Conservation (phyloP, 306 rosid species). For the Senna tora region DNA sequence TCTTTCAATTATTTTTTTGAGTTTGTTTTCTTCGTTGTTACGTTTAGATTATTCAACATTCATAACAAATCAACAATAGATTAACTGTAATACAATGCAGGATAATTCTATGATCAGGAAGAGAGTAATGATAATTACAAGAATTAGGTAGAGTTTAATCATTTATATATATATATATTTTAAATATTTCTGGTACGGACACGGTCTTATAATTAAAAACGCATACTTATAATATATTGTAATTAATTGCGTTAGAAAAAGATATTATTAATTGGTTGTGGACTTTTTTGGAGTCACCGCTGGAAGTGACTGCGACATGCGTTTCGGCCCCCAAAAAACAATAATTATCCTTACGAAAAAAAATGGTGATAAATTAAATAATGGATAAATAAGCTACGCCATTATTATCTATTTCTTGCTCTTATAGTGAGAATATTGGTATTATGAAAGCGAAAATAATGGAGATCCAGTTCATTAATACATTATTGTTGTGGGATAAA, state of each 20-base stretch:
- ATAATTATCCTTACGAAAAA: too few relatives aligned
- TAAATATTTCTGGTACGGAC: too few relatives aligned
- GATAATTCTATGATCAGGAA: neutral
- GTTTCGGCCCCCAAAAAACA: neutral
- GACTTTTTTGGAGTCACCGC: neutral
- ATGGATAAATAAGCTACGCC: too few relatives aligned
- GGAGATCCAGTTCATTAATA: neutral
- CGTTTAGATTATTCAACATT: neutral
- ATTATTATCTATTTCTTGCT: too few relatives aligned
- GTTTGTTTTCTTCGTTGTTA: neutral
- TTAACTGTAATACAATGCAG: neutral
- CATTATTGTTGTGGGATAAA: too few relatives aligned
- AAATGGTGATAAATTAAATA: too few relatives aligned
- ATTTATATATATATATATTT: too few relatives aligned
- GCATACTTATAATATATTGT: too few relatives aligned
- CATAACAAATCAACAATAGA: neutral
- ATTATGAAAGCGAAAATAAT: neutral
- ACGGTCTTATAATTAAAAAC: too few relatives aligned
- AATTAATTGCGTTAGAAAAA: too few relatives aligned
- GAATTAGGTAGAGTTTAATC: neutral
- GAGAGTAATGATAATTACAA: neutral
- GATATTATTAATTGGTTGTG: neutral
- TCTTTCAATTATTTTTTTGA: neutral
- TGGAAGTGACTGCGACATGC: neutral
- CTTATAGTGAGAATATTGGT: neutral